These are phyloP conservation scores for Teratosphaeria viscida DNA, from an alignment of 2,329 filamentous ascomycete species.

Conservation along the genomic window DNA sequence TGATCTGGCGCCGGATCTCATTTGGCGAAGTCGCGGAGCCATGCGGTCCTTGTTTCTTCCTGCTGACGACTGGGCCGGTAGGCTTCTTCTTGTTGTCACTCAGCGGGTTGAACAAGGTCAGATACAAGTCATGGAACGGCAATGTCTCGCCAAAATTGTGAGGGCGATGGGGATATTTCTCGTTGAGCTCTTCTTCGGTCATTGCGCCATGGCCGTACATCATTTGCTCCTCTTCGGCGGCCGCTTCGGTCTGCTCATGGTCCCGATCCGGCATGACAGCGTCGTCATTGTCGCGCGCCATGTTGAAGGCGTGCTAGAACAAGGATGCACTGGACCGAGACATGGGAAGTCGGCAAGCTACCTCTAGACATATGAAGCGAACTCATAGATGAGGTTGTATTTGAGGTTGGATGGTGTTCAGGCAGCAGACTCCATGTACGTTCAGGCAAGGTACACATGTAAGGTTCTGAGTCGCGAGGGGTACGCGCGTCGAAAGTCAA, in stretches of 20 bases:
- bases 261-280: constrained; percentile 24
- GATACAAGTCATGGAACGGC: constrained; percentile 70
- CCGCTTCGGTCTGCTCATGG: constrained; percentile 20
- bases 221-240: constrained; percentile 36
- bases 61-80: constrained; percentile 42
- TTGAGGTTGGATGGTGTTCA: background rate
- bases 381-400: background rate
- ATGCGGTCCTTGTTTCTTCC: constrained; percentile 50
- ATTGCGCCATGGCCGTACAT: constrained; percentile 38
- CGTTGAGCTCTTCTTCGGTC: constrained; percentile 38
- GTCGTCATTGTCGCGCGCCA: constrained; percentile 19
- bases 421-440: background rate
- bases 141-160: constrained; percentile 70
- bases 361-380: background rate
- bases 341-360: background rate
- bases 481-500: background rate
- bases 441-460: background rate
- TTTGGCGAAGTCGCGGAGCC: constrained; percentile 48
- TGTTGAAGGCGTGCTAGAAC: constrained; percentile 8
- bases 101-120: constrained; percentile 69
- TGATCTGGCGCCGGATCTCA: constrained; percentile 69
- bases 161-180: constrained; percentile 68
- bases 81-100: constrained; percentile 67
- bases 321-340: background rate
- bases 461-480: background rate